phyloP scores from a whole-genome alignment of 2,329 filamentous ascomycete genomes.

The Daldinia sp. region DNA sequence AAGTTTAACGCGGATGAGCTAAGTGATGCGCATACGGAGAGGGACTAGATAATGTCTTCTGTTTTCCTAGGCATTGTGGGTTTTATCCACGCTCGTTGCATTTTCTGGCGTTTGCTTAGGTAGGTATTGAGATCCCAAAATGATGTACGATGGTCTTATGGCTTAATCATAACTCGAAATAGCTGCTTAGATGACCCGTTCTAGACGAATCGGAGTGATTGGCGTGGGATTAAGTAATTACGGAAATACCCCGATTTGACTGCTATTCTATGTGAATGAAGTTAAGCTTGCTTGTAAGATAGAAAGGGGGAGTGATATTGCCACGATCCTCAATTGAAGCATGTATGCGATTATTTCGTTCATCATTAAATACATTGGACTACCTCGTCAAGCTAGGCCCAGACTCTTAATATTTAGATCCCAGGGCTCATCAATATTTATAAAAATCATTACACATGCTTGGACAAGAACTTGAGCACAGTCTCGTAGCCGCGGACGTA shows the following conservation, averaged over 20 bases:
- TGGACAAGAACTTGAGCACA: slow-evolving; percentile 64
- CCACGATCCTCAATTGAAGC: neutral
- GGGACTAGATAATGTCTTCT: neutral
- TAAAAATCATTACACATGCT: slow-evolving; percentile 51
- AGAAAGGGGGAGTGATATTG: neutral
- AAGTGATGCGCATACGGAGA: neutral
- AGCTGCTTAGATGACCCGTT: neutral
- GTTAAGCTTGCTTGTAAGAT: neutral
- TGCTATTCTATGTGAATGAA: neutral
- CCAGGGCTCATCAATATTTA: neutral
- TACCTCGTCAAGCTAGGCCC: neutral
- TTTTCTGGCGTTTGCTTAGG: neutral
- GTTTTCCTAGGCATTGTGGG: neutral
- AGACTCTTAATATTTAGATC: neutral
- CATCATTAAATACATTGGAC: neutral
- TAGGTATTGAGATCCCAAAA: neutral
- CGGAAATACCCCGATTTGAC: neutral
- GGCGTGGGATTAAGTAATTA: neutral
- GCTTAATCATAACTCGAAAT: neutral
- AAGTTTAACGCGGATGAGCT: neutral
- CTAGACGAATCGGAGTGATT: neutral
- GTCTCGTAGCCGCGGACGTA: slow-evolving; percentile 69
- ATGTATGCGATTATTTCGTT: neutral
- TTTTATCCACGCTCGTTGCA: neutral
- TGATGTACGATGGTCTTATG: neutral